Base-by-base conservation (phyloP, 2,329 filamentous ascomycete genomes). In the Clarireedia hainanense region DNA sequence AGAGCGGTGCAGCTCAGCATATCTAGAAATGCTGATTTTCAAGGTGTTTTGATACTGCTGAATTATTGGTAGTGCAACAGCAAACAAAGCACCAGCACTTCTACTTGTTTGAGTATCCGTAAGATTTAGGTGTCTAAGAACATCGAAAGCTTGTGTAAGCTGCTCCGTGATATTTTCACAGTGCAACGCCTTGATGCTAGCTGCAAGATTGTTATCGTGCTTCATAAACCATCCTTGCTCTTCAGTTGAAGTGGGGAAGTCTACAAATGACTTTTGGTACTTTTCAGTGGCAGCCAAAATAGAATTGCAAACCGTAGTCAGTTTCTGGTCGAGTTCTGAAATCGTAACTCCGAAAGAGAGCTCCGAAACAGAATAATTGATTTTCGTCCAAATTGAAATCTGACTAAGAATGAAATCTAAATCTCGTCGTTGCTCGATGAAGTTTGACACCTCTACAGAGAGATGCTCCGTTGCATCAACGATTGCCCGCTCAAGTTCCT, bases 261-360 rank as follows among this genome's bases (percentile, higher is more conserved):
- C 74, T 10, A 74, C 70, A 7, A 82, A 72, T 2, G 76, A 72
- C 58, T 80, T 80, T 57, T 82, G 80, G 47, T 87, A 78, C 60
- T 85, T 82, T 69, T 96, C 90, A 48, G 95, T 78, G 1, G 88
- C 85, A 37, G 92, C 86, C 2, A 96, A 81, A 27, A 92, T 80
- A 50, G 82, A 81, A 69, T 95, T 88, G 47, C 86, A 80, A n/a
- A 87, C 75, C 1, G 72, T 79, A 39, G 88, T 80, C 1, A 90
- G 70, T 3, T 77, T 74, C 14, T 77, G 71, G 43, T 83, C 80
- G 46, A 91, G 79, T 0, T 71, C 67, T 17, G 76, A 37, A 52
- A 63, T 63, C 48, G 40, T 56, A 2, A 50, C 45, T 23, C 52
- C 20, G 3, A 50, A 15, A 7, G 30, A 27, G 6, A 59, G 50